These are phyloP conservation scores for Talaromyces pinophilus DNA, from an alignment of 2,329 filamentous ascomycete species.

Conservation along the genomic window DNA sequence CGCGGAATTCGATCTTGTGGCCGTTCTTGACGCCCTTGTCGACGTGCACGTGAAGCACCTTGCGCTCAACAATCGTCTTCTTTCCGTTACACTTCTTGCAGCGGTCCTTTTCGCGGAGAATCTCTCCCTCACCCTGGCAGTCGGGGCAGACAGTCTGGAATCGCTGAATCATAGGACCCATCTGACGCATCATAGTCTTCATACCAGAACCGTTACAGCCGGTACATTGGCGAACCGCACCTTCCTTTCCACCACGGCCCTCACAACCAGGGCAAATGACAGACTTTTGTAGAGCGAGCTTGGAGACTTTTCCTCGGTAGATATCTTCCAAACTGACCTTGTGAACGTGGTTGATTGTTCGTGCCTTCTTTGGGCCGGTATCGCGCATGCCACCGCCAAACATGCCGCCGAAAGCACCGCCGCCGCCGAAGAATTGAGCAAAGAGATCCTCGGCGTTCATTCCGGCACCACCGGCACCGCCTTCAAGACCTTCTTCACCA, in stretches of 20 bases:
- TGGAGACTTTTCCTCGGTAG: constrained; percentile 96
- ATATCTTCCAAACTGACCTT: constrained; percentile 98
- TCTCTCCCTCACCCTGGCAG: constrained; percentile 96
- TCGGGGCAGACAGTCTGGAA: constrained; percentile 99
- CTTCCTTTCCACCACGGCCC: constrained; percentile 93
- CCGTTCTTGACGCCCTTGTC: constrained; percentile 91
- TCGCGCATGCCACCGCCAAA: constrained; percentile 77
- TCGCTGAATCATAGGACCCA: constrained; percentile 99
- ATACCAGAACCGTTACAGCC: constrained; percentile 93
- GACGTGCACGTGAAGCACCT: constrained; percentile 97
- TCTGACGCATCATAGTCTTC: constrained; percentile 99
- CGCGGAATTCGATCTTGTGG: constrained; percentile 94
- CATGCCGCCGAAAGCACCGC: constrained; percentile 73
- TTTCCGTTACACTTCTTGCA: constrained; percentile 97
- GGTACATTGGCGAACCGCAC: constrained; percentile 88
- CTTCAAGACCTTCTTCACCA: constrained; percentile 92
- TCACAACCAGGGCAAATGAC: constrained; percentile 95
- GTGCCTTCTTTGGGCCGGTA: constrained; percentile 82
- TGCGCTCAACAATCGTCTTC: constrained; percentile 96
- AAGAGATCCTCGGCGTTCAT: constrained; percentile 98
- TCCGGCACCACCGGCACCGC: constrained; percentile 73
- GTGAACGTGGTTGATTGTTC: constrained; percentile 97
- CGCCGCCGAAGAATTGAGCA: constrained; percentile 90
- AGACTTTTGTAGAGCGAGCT: constrained; percentile 94
- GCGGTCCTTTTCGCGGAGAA: constrained; percentile 92